phyloP scores from a whole-genome alignment of 2,329 filamentous ascomycete species.

The Aspergillus intermedius region DNA sequence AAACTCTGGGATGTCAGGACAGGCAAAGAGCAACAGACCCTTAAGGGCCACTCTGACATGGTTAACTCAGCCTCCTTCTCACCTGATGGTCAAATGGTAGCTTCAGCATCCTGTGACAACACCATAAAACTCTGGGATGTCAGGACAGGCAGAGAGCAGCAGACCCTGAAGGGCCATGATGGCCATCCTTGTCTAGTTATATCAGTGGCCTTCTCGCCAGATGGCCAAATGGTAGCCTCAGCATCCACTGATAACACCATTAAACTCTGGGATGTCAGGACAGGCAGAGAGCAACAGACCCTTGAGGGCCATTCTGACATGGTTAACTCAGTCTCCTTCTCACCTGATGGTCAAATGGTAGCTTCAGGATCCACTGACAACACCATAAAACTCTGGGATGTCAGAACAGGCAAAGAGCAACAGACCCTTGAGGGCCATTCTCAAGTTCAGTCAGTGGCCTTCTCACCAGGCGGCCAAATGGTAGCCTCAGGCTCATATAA shows the following conservation, averaged over 20 bases:
- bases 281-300: slow-evolving; percentile 8
- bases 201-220: too few relatives aligned
- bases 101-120: too few relatives aligned
- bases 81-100: too few relatives aligned
- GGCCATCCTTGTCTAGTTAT: too few relatives aligned
- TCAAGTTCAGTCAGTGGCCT: slow-evolving; percentile 8
- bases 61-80: slow-evolving; percentile 3
- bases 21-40: too few relatives aligned
- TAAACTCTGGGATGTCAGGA: slow-evolving; percentile 1
- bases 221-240: too few relatives aligned
- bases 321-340: slow-evolving; percentile 2
- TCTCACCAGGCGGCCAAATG: slow-evolving; percentile 13
- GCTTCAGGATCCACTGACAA: slow-evolving; percentile 5
- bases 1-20: too few relatives aligned
- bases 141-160: too few relatives aligned
- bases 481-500: slow-evolving; percentile 15
- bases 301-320: slow-evolving; percentile 14
- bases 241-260: too few relatives aligned
- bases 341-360: slow-evolving; percentile 7
- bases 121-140: too few relatives aligned
- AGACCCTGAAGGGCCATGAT: too few relatives aligned
- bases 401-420: slow-evolving; percentile 4
- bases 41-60: too few relatives aligned
- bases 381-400: slow-evolving; percentile 9
- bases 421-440: slow-evolving; percentile 10